These are phyloP conservation scores for Phytopythium ostracodes DNA, from an alignment of 352 stramenopile species.

Conservation along the genomic window DNA sequence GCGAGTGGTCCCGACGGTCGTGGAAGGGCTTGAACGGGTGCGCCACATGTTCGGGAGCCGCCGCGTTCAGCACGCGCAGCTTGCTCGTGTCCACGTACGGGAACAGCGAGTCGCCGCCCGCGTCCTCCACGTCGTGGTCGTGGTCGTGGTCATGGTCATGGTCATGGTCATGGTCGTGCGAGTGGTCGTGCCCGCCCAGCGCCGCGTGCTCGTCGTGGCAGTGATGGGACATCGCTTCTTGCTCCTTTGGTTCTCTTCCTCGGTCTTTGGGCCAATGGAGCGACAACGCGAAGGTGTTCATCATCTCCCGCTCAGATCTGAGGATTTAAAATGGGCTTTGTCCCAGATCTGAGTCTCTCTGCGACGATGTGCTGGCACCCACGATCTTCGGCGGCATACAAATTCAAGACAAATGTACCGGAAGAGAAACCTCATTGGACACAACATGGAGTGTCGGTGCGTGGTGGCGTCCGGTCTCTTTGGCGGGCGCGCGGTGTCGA, in stretches of 20 bases:
- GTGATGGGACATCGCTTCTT: constrained; percentile 46
- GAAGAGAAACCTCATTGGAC: neutral
- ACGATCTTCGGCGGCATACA: constrained; percentile 2
- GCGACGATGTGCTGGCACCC: neutral
- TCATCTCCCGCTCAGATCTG: constrained; percentile 9
- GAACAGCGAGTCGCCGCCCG: constrained; percentile 76
- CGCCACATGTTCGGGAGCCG: constrained; percentile 47
- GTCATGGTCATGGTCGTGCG: constrained; percentile 54
- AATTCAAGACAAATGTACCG: neutral
- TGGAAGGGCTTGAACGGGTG: constrained; percentile 84
- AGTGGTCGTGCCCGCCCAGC: constrained; percentile 35
- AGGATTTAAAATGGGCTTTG: neutral
- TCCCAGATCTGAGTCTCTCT: constrained; percentile 1
- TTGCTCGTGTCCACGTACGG: constrained; percentile 87
- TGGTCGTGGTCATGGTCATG: no score
- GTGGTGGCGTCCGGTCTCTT: neutral
- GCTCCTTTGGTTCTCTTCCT: no score
- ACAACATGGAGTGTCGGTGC: constrained; percentile 26
- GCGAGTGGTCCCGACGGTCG: constrained; percentile 59
- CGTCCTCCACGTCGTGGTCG: constrained; percentile 64
- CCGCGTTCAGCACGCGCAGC: constrained; percentile 72
- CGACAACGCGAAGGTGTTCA: no score
- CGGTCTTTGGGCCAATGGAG: no score
- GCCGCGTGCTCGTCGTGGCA: constrained; percentile 60
- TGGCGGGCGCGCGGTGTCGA: constrained; percentile 22